Evolutionary conservation across 495 filamentous ascomycete genomes (phyloP), one percentile per base, ranked within the genome.

Genomic region (Glarea lozoyensis): DNA sequence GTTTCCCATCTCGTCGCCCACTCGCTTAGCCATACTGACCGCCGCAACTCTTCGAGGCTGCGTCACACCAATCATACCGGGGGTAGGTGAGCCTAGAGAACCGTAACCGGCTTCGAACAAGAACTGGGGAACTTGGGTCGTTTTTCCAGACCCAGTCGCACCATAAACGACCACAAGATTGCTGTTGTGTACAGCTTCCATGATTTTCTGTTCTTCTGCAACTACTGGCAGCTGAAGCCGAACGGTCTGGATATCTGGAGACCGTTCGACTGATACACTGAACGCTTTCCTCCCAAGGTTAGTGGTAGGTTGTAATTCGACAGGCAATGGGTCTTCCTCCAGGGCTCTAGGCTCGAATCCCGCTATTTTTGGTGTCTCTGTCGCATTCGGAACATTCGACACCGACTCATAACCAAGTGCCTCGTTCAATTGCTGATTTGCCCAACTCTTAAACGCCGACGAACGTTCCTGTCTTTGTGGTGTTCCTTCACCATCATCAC

Each of bases 81-180:
- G 84, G 4, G 84, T 93, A 3, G 79, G 78, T 29, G 85, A 81
- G 19, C 75, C 64, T 1, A 73, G 72, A n/a, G 74, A 75, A 10
- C 92, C 92, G 56, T 92, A 97, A 17, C 92, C 92, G 31, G 88
- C 81, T 66, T 98, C 92, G 45, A 83, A 95, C 11, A 98, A 64
- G 48, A 98, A 97, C 59, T 98, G 92, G 2, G 92, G 92, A 9
- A 97, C 75, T 59, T 98, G 92, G 0, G 92, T 98, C 0, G 93
- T 98, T 58, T 98, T 98, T 58, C 92, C 92, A 52, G 86, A 94
- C 58, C 92, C 92, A 42, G 92, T 98, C 9, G 88, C 81, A 60
- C 93, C 92, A 63, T 88, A 96, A n/a, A 98, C 79, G 13, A 98
- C 83, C 0, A 94, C 82, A 0, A 81, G 74, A 34, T 87, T 69